Percentiles rank a stretch among this genome's conserved stretches.
These are phyloP conservation scores for Hibiscus trionum DNA, from an alignment of 345 rosid genomes.

Conservation along the genomic window DNA sequence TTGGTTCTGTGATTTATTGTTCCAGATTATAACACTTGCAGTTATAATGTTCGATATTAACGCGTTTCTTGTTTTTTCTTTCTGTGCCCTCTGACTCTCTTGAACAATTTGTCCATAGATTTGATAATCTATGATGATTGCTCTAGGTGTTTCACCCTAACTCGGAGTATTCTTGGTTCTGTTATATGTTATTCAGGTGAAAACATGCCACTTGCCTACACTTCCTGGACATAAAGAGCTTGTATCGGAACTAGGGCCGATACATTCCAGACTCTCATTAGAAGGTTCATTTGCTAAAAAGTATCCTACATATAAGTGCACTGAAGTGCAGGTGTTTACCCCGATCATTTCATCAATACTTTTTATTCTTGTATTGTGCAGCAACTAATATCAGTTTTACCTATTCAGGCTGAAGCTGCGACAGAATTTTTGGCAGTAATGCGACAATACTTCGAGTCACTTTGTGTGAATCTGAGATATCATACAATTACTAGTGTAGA, in stretches of 20 bases:
- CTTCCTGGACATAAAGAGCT: constrained; percentile 76
- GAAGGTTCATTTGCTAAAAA: constrained; percentile 54
- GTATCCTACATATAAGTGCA: constrained; percentile 80
- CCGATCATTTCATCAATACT: neutral
- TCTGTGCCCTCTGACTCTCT: neutral
- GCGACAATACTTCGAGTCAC: constrained; percentile 75
- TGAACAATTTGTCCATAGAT: neutral
- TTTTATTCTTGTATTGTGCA: neutral
- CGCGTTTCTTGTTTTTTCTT: neutral
- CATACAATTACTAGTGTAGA: constrained; percentile 93
- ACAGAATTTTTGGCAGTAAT: constrained; percentile 56
- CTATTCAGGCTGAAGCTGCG: constrained; percentile 58
- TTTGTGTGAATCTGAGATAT: constrained; percentile 72
- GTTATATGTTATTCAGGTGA: constrained; percentile 34
- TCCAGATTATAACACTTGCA: neutral
- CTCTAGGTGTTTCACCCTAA: neutral
- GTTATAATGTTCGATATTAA: neutral
- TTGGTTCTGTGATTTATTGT: constrained; percentile 1
- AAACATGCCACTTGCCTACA: constrained; percentile 41
- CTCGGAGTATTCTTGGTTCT: neutral
- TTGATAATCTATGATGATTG: neutral
- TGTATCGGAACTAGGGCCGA: constrained; percentile 58
- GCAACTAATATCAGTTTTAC: constrained; percentile 2
- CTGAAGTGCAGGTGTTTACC: constrained; percentile 40
- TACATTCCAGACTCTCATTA: constrained; percentile 52